Base-by-base conservation (phyloP, 768 basidiomycete genomes). In the Phlebiopsis gigantea region DNA sequence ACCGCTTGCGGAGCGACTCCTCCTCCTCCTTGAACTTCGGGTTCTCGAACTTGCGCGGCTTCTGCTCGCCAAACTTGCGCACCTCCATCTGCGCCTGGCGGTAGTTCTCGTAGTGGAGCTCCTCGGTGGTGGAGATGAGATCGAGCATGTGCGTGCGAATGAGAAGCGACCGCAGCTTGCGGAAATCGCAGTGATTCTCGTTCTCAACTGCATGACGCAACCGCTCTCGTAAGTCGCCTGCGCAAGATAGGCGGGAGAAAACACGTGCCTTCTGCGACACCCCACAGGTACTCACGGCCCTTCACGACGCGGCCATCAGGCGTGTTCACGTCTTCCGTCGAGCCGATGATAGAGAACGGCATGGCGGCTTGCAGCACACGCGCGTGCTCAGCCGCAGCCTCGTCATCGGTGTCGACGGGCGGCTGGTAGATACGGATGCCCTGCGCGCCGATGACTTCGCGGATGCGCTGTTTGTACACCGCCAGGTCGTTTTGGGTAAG, bases 21-120 rank as follows among this genome's bases (percentile, higher is more conserved):
- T 99, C 96, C 76, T 99, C 97, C 72, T 98, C 97, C 79, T 95
- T 95, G 86, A 96, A 99, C 75, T 98, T 98, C 65, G 97, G 96
- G 73, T 98, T 99, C 76, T 99, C 95, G 63, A 92, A 80, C 77
- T 98, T 98, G 83, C 93, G 95, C 66, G 95, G 92, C 77, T 98
- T 98, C 63, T 94, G 87, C 72, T 98, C 97, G 63, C 95, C 97
- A 63, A 94, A 96, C 75, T 98, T 98, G 74, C 97, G 88, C 7
- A 97, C 98, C 80, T 99, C 97, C 97, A 99, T 98, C 76, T 98
- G 97, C 63, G 92, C 83, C 66, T 96, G 92, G 59, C 97, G 83
- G 80, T 99, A 99, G 71, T 91, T 90, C 78, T 99, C 97, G 71
- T 98, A 99, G 73, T 98, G 96, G 22, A 79, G 76, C 63, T 99